Evolutionary conservation across 495 filamentous ascomycete genomes (phyloP).

Genomic region (Acidomyces sp.): DNA sequence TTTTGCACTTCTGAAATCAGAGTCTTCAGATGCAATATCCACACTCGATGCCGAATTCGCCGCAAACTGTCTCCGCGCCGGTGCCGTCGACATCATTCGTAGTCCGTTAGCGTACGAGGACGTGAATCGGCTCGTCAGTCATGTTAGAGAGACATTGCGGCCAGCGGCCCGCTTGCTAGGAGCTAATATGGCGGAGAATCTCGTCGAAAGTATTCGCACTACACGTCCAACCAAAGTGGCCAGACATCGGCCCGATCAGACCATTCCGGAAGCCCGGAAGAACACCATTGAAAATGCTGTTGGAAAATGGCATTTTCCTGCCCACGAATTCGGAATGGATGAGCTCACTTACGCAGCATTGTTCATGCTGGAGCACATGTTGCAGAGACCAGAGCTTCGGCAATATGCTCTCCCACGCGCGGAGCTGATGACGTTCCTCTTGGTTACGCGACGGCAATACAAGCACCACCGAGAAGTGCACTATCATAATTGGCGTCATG

Average conservation of each 20-base stretch:
- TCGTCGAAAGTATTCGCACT: slow-evolving; percentile 86
- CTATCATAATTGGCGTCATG: slow-evolving; percentile 99
- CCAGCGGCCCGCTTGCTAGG: slow-evolving; percentile 79
- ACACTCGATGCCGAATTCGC: slow-evolving; percentile 1
- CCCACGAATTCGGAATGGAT: slow-evolving; percentile 78
- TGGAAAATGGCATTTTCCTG: slow-evolving; percentile 76
- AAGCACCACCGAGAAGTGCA: slow-evolving; percentile 84
- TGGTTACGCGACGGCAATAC: slow-evolving; percentile 57
- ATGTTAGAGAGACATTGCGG: slow-evolving; percentile 75
- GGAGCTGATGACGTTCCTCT: slow-evolving; percentile 68
- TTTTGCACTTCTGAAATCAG: slow-evolving; percentile 10
- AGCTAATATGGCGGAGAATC: slow-evolving; percentile 76
- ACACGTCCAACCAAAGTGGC: slow-evolving; percentile 33
- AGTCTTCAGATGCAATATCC: not conserved
- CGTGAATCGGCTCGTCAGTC: slow-evolving; percentile 59
- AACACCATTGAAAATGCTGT: slow-evolving; percentile 53
- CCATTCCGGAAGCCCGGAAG: slow-evolving; percentile 43
- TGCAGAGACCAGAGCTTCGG: slow-evolving; percentile 67
- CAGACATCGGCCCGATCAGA: slow-evolving; percentile 27
- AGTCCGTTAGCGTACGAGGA: slow-evolving; percentile 60
- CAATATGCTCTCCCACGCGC: slow-evolving; percentile 35
- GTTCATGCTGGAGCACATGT: slow-evolving; percentile 78
- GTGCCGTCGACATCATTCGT: slow-evolving; percentile 71
- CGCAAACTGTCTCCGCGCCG: slow-evolving; percentile 55
- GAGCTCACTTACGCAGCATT: slow-evolving; percentile 69